A percentile compares a stretch with the other conserved stretches of the same genome.
phyloP scores from a whole-genome alignment of 768 basidiomycete genomes.

The Pleurotus pulmonarius region DNA sequence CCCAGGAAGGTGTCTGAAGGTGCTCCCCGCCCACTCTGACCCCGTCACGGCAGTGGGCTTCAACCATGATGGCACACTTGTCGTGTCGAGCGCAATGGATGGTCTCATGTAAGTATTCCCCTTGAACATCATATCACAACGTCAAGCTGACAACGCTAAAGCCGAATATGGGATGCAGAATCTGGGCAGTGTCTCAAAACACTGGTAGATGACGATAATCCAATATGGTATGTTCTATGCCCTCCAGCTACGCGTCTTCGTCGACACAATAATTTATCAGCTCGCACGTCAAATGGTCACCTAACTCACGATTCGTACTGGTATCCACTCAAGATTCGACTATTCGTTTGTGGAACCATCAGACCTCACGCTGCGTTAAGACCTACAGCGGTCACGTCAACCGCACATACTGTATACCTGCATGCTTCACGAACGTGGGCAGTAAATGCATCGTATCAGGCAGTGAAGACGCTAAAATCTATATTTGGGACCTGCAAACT shows the following conservation, averaged over 20 bases:
- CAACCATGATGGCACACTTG: constrained; percentile 91
- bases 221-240: constrained; percentile 63
- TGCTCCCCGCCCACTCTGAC: constrained; percentile 94
- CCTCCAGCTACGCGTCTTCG: constrained; percentile 2
- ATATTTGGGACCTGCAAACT: constrained; percentile 87
- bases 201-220: constrained; percentile 93
- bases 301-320: constrained; percentile 86
- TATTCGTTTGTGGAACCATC: constrained; percentile 92
- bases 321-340: constrained; percentile 94
- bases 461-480: constrained; percentile 85
- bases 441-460: constrained; percentile 82
- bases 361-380: constrained; percentile 87
- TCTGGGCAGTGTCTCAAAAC: constrained; percentile 98
- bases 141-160: constrained; percentile 26
- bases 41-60: constrained; percentile 94
- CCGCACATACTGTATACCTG: constrained; percentile 76
- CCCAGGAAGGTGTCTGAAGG: constrained; percentile 78
- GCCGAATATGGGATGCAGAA: constrained; percentile 96
- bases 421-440: constrained; percentile 63
- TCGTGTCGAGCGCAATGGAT: constrained; percentile 95
- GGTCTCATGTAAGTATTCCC: constrained; percentile 77
- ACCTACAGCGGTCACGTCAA: constrained; percentile 88
- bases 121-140: neutral
- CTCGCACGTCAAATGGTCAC: constrained; percentile 87
- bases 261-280: constrained; percentile 31